phyloP scores from a whole-genome alignment of 1,139 yeast genomes.

The Debaryomycetaceae sp. region DNA sequence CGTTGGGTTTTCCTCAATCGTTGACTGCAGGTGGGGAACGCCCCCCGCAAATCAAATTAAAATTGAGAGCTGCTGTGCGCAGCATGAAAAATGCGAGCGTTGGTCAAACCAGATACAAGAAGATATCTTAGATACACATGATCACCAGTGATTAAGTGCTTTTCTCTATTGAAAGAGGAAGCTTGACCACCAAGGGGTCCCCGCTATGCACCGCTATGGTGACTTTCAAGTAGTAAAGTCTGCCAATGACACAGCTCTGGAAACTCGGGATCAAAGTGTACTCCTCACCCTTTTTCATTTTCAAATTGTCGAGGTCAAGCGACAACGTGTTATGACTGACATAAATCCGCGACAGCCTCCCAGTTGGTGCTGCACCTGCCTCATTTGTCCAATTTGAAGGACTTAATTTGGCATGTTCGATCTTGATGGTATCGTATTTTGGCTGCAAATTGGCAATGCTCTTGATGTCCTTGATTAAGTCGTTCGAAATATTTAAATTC shows the following conservation, averaged over 20 bases:
- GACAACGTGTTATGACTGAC: slow-evolving; percentile 3
- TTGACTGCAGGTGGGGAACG: slow-evolving; percentile 1
- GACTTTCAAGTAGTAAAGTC: slow-evolving; percentile 19
- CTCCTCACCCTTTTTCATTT: slow-evolving; percentile 11
- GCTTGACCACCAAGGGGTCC: slow-evolving; percentile 16
- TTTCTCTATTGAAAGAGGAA: slow-evolving; percentile 17
- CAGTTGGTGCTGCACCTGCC: slow-evolving; percentile 7
- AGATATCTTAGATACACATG: neutral
- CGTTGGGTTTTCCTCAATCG: neutral
- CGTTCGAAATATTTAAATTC: slow-evolving; percentile 21
- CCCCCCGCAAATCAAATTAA: too few relatives aligned
- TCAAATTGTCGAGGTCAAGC: slow-evolving; percentile 10
- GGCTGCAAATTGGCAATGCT: slow-evolving; percentile 22
- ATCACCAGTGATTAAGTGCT: neutral
- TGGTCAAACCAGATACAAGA: neutral
- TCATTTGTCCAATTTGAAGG: slow-evolving; percentile 7
- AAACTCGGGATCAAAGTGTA: slow-evolving; percentile 22
- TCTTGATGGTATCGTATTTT: slow-evolving; percentile 18
- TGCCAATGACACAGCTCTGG: slow-evolving; percentile 24
- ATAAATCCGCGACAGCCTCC: neutral
- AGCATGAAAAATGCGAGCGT: neutral
- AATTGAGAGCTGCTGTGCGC: too few relatives aligned
- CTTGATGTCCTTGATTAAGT: slow-evolving; percentile 23
- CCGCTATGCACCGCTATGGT: slow-evolving; percentile 15
- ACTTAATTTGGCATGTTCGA: slow-evolving; percentile 8